Evolutionary conservation across 805 yeast genomes (phyloP), one percentile per base, ranked within the genome.

Genomic region (Suhomyces faveliae): DNA sequence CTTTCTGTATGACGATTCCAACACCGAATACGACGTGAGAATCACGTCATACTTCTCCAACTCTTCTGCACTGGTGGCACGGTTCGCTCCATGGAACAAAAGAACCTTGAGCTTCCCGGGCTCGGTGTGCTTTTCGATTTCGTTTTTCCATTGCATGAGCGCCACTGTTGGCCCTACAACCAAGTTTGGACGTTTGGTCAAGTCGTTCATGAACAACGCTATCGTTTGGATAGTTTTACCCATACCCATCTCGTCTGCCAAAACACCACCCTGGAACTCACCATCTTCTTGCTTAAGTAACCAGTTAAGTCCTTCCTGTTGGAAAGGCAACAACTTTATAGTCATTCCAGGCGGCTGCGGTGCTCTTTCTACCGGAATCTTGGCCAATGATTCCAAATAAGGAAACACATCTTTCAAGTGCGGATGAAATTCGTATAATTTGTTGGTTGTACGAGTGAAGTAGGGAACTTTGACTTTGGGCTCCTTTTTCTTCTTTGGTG

Each of bases 171-270:
- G 99, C 0, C 97, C 98, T 15, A 94, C 87, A 4, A 94, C 98
- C 51, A 94, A 70, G 54, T 84, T 88, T 8, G 97, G 97, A 9
- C 80, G 70, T 54, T 82, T 84, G 0, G 71, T 59, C 43, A 76
- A 62, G 63, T 89, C 95, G 41, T 76, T 66, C 82, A 91, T 81
- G 60, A 94, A 80, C 40, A 94, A 68, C 0, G 95, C 94, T 51
- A 94, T 92, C 33, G 96, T 92, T 68, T 94, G 99, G 43, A 94
- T 91, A 0, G 99, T 94, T 60, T 94, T 94, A 53, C 99, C 99
- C 98, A 94, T 92, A 30, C 99, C 99, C 99, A 94, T 94, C 67
- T 94, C 99, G 71, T 94, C 99, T 4, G 99, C 98, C 41, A 94
- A 71, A 8, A 94, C 85, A 12, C 98, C 99, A 21, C 99, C 99